These are phyloP conservation scores for Hymenoscyphus linearis DNA, from an alignment of 2,329 filamentous ascomycete genomes.

Conservation along the genomic window DNA sequence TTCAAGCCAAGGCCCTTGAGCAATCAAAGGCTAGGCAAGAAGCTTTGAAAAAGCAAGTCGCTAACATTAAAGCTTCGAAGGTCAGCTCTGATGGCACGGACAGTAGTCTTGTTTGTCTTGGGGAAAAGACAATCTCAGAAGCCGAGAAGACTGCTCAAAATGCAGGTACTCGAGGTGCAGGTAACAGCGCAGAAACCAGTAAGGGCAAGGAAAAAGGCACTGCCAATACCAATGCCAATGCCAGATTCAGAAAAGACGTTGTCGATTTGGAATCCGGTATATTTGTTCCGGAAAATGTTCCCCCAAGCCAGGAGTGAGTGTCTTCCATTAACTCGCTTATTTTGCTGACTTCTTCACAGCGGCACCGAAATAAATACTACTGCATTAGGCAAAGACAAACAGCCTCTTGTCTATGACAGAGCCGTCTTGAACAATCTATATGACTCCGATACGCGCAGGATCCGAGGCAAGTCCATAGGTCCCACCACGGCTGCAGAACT, in stretches of 20 bases:
- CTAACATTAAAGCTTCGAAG: constrained; percentile 15
- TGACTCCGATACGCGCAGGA: background rate
- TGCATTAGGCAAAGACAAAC: background rate
- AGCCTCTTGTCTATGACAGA: background rate
- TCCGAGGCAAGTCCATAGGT: background rate
- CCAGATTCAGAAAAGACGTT: background rate
- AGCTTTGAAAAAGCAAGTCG: constrained; percentile 13
- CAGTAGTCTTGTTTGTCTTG: background rate
- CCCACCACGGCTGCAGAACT: constrained; percentile 4
- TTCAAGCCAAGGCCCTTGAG: constrained; percentile 9
- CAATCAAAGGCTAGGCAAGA: constrained; percentile 16
- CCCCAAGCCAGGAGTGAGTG: background rate
- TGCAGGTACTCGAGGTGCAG: background rate
- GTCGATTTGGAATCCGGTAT: background rate
- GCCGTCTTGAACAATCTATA: background rate
- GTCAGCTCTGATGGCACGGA: background rate
- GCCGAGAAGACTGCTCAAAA: background rate
- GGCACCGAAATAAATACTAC: background rate
- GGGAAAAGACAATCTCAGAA: background rate
- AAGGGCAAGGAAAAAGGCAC: background rate
- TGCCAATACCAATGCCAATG: background rate
- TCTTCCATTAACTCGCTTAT: background rate
- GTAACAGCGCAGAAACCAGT: background rate
- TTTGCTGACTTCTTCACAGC: background rate
- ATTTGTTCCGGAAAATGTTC: background rate